Conservation (phyloP, 345 rosid genomes). For the Bretschneidera sinensis region DNA sequence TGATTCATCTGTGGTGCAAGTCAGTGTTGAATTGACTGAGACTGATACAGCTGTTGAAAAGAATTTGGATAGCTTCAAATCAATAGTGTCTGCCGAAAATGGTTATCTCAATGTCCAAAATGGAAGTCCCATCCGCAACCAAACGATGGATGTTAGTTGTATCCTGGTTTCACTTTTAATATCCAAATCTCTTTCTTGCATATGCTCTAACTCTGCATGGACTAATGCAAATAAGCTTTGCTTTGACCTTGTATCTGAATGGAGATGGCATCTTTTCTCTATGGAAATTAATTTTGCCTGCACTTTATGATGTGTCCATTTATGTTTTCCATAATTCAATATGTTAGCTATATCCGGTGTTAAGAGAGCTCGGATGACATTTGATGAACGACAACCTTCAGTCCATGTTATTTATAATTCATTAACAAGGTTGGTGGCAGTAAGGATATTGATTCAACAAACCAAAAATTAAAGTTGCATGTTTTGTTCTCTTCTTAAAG, state of each 20-base stretch:
- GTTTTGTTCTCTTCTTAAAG: slow-evolving; percentile 11
- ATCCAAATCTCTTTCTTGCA: slow-evolving; percentile 6
- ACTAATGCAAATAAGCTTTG: not conserved
- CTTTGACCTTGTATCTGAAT: not conserved
- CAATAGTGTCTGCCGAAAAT: slow-evolving; percentile 22
- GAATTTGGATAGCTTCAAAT: slow-evolving; percentile 20
- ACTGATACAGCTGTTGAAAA: slow-evolving; percentile 33
- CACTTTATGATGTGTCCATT: slow-evolving; percentile 10
- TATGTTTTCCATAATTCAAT: slow-evolving; percentile 50
- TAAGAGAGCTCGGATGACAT: slow-evolving; percentile 59
- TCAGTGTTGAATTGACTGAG: slow-evolving; percentile 36
- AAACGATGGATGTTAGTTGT: slow-evolving; percentile 43
- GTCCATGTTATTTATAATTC: slow-evolving; percentile 65
- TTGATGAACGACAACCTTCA: slow-evolving; percentile 56
- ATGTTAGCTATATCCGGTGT: slow-evolving; percentile 56
- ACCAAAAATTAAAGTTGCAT: slow-evolving; percentile 5
- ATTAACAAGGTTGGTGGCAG: slow-evolving; percentile 63
- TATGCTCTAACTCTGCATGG: not conserved
- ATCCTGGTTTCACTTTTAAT: slow-evolving; percentile 42
- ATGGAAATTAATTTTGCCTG: slow-evolving; percentile 12
- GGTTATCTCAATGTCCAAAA: slow-evolving; percentile 26
- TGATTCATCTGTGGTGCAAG: slow-evolving; percentile 27
- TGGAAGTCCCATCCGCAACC: slow-evolving; percentile 20
- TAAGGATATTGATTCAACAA: slow-evolving; percentile 4
- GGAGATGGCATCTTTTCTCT: not conserved